Evolutionary conservation across 2,329 filamentous ascomycete species (phyloP).

Genomic region (Nakataea oryzae): DNA sequence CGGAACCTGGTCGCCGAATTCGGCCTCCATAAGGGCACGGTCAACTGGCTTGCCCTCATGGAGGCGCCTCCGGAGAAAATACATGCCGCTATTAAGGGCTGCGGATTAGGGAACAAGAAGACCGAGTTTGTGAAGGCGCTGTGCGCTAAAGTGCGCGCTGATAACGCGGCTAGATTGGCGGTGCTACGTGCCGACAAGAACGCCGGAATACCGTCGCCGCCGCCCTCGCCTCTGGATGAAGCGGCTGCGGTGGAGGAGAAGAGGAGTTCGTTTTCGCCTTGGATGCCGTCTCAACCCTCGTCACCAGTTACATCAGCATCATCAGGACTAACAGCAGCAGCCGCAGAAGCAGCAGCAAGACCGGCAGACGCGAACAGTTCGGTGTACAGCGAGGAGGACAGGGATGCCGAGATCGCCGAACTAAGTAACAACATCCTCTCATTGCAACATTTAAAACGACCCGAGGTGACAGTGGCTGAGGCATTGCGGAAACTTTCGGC

Average conservation of each 20-base stretch:
- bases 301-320: slow-evolving; percentile 34
- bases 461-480: slow-evolving; percentile 24
- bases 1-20: slow-evolving; percentile 34
- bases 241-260: too few relatives aligned
- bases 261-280: neutral
- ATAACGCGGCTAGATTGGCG: neutral
- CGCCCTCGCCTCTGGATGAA: neutral
- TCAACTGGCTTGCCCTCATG: slow-evolving; percentile 30
- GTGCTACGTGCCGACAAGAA: neutral
- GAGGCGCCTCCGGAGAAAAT: slow-evolving; percentile 27
- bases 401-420: neutral
- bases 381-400: neutral
- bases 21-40: slow-evolving; percentile 30
- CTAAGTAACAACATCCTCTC: slow-evolving; percentile 38
- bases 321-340: neutral
- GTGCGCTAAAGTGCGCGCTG: neutral
- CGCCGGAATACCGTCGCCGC: neutral
- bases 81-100: slow-evolving; percentile 55
- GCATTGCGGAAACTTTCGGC: slow-evolving; percentile 38
- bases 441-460: slow-evolving; percentile 35
- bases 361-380: neutral
- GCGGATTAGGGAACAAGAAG: slow-evolving; percentile 63
- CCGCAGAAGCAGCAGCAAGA: neutral
- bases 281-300: too few relatives aligned
- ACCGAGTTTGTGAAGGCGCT: slow-evolving; percentile 55